Percentiles rank a stretch among this genome's conserved stretches.
Conservation (phyloP, 2,329 filamentous ascomycete species). For the Diplodia sapinea region DNA sequence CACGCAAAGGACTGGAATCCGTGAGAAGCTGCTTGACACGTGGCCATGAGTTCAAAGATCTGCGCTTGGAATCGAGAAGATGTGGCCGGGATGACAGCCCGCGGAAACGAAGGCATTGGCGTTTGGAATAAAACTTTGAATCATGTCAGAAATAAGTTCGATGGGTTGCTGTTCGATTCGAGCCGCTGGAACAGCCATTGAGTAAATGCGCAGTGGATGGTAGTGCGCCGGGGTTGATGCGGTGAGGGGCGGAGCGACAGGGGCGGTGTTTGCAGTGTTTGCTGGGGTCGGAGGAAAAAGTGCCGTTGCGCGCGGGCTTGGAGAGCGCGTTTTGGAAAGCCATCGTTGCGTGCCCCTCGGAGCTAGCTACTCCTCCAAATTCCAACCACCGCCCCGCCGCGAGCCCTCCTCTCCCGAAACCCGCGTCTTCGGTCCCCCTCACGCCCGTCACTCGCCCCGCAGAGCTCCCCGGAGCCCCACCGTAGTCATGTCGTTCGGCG, state of each 20-base stretch:
- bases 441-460: neutral
- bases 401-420: neutral
- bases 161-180: neutral
- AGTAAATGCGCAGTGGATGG: neutral
- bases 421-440: neutral
- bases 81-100: neutral
- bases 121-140: neutral
- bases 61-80: neutral
- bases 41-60: neutral
- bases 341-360: slow-evolving; percentile 29
- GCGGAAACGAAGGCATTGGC: neutral
- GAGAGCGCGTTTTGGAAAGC: slow-evolving; percentile 31
- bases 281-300: slow-evolving; percentile 27
- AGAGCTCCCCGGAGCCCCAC: slow-evolving; percentile 25
- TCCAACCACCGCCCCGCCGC: slow-evolving; percentile 3
- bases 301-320: slow-evolving; percentile 28
- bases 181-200: neutral
- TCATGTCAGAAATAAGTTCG: neutral
- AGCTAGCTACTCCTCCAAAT: slow-evolving; percentile 22
- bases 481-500: slow-evolving; percentile 84
- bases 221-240: neutral
- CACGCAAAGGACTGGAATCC: neutral
- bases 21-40: neutral
- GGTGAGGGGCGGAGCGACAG: slow-evolving; percentile 21
- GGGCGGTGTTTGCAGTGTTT: slow-evolving; percentile 28